Conservation (phyloP, 495 filamentous ascomycete species). For the Aspergillus taichungensis region DNA sequence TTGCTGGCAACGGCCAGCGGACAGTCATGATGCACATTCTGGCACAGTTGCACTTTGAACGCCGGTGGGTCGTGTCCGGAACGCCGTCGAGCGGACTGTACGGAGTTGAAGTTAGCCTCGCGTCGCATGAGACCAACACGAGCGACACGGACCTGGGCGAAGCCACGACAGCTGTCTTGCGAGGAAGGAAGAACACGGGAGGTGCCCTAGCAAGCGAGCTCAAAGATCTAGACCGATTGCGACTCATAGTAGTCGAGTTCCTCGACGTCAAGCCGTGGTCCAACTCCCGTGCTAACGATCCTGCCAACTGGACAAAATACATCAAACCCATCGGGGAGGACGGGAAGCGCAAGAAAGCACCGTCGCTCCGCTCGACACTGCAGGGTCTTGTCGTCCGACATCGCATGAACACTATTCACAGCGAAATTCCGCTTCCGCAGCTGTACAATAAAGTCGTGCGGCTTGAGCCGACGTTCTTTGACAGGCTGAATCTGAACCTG, state of each 20-base stretch:
- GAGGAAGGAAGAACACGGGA: conserved; percentile 29
- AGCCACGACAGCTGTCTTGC: conserved; percentile 21
- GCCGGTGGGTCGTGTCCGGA: conserved; percentile 85
- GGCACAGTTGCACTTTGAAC: conserved; percentile 57
- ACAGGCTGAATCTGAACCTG: conserved; percentile 74
- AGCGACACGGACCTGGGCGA: conserved; percentile 29
- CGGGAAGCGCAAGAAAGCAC: conserved; percentile 44
- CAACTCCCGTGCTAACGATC: conserved; percentile 38
- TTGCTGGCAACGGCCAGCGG: conserved; percentile 50
- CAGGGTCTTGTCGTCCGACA: conserved; percentile 78
- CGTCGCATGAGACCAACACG: conserved; percentile 35
- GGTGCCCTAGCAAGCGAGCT: conserved; percentile 44
- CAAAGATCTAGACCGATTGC: conserved; percentile 68
- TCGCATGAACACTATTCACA: conserved; percentile 55
- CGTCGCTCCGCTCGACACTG: conserved; percentile 60
- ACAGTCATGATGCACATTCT: conserved; percentile 60
- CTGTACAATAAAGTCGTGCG: conserved; percentile 63
- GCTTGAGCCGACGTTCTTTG: conserved; percentile 74
- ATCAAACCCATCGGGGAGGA: conserved; percentile 56
- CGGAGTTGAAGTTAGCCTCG: conserved; percentile 59
- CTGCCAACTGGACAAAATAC: conserved; percentile 62
- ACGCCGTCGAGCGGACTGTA: conserved; percentile 79
- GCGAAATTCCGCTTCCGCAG: conserved; percentile 55
- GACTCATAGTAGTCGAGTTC: conserved; percentile 60
- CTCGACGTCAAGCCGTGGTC: conserved; percentile 73